Conservation (phyloP, 257 asterid genomes). For the Voacanga thouarsii region DNA sequence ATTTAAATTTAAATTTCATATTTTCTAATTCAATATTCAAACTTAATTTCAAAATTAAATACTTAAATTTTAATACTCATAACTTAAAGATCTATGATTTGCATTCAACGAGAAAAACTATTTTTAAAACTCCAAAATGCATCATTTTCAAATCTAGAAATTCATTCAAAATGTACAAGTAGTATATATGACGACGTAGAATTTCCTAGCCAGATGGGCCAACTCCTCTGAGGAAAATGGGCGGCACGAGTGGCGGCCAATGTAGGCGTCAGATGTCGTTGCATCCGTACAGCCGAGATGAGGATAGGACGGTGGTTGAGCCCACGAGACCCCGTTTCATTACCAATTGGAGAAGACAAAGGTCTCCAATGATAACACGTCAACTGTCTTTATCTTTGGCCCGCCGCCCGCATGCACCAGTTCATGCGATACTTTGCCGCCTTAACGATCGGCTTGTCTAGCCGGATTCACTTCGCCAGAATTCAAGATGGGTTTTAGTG, state of each 20-base stretch:
- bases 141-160: no score
- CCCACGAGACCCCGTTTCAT: no score
- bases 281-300: slow-evolving; percentile 2
- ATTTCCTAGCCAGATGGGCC: not conserved
- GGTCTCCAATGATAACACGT: slow-evolving; percentile 8
- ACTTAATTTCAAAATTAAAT: no score
- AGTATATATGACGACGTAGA: no score
- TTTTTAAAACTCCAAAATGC: no score
- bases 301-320: not conserved
- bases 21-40: no score
- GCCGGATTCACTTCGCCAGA: not conserved
- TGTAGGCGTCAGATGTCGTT: not conserved
- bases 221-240: not conserved
- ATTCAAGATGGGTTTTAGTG: not conserved
- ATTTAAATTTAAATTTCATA: no score
- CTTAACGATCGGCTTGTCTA: not conserved
- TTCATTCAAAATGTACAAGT: no score
- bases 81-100: no score
- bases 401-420: slow-evolving; percentile 8
- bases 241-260: not conserved
- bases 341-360: slow-evolving; percentile 3
- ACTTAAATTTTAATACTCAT: no score
- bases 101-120: no score
- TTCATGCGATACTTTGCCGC: not conserved
- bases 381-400: not conserved